A percentile compares a stretch with the other conserved stretches of the same genome.
Conservation (phyloP, 2,329 filamentous ascomycete species). For the Colletotrichum karsti region DNA sequence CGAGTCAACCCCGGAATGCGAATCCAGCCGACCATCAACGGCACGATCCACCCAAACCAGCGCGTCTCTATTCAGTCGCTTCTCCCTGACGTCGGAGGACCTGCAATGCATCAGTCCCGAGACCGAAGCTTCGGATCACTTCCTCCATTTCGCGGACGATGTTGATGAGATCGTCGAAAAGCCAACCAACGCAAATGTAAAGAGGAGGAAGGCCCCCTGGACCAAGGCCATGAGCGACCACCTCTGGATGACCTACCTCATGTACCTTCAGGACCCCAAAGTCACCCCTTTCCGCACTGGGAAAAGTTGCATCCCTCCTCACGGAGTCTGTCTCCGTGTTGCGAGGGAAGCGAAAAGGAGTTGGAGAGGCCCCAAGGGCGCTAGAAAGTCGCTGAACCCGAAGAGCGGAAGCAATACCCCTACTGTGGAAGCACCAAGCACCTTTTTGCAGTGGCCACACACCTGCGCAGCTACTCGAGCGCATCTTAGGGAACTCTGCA, state of each 20-base stretch:
- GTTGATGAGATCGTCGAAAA: slow-evolving; percentile 5
- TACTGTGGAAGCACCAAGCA: slow-evolving; percentile 53
- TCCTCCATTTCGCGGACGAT: slow-evolving; percentile 12
- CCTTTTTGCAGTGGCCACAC: slow-evolving; percentile 71
- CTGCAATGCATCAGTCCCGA: slow-evolving; percentile 62
- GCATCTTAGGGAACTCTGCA: slow-evolving; percentile 71
- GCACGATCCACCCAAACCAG: slow-evolving; percentile 68
- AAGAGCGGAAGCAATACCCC: slow-evolving; percentile 66
- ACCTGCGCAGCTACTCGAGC: slow-evolving; percentile 69
- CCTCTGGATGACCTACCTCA: slow-evolving; percentile 70
- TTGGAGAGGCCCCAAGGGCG: slow-evolving; percentile 68
- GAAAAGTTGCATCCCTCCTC: slow-evolving; percentile 70
- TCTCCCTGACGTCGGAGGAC: slow-evolving; percentile 66
- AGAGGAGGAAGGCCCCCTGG: slow-evolving; percentile 65
- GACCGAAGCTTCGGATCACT: slow-evolving; percentile 44
- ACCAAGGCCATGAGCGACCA: slow-evolving; percentile 72
- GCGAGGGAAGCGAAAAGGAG: slow-evolving; percentile 72
- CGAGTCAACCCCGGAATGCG: slow-evolving; percentile 67
- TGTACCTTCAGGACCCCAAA: slow-evolving; percentile 73
- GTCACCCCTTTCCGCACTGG: slow-evolving; percentile 73
- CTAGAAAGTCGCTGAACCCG: slow-evolving; percentile 17
- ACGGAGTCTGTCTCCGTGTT: slow-evolving; percentile 71
- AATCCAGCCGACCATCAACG: slow-evolving; percentile 68
- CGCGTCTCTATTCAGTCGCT: slow-evolving; percentile 64
- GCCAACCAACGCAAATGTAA: slow-evolving; percentile 31